A percentile compares a stretch with the other conserved stretches of the same genome.
Conservation (phyloP, 441 rosid species). For the Geranium incanum region DNA sequence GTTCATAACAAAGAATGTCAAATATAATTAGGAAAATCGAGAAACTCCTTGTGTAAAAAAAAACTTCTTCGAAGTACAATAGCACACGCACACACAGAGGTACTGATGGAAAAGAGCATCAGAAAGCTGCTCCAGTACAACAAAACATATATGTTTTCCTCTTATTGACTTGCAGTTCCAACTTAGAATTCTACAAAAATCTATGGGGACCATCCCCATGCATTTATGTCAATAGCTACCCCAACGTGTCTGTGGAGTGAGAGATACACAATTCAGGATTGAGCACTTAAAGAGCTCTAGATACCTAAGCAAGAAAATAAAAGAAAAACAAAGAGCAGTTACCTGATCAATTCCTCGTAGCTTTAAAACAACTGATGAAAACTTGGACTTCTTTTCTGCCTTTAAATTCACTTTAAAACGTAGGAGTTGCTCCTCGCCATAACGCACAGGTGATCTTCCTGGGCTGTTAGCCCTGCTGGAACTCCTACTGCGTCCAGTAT, state of each 20-base stretch:
- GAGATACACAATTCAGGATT: not conserved
- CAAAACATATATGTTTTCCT: conserved; percentile 1
- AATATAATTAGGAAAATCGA: conserved; percentile 3
- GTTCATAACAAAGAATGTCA: not conserved
- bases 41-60: conserved; percentile 14
- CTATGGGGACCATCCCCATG: not conserved
- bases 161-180: conserved; percentile 2
- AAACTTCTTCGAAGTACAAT: not conserved
- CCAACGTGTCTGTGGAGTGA: not conserved
- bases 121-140: not conserved
- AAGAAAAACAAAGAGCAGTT: conserved; percentile 12
- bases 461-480: conserved; percentile 95
- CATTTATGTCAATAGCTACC: not conserved
- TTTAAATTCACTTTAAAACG: conserved; percentile 87
- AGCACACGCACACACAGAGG: not conserved
- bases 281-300: not conserved
- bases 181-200: not conserved
- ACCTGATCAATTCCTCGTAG: conserved; percentile 98
- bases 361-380: conserved; percentile 90
- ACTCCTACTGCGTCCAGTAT: conserved; percentile 75
- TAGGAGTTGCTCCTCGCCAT: conserved; percentile 55
- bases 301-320: not conserved
- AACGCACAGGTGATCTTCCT: conserved; percentile 80
- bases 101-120: conserved; percentile 17
- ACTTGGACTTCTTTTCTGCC: conserved; percentile 86